These are phyloP conservation scores for Bretschneidera sinensis DNA, from an alignment of 345 rosid genomes.

Conservation along the genomic window DNA sequence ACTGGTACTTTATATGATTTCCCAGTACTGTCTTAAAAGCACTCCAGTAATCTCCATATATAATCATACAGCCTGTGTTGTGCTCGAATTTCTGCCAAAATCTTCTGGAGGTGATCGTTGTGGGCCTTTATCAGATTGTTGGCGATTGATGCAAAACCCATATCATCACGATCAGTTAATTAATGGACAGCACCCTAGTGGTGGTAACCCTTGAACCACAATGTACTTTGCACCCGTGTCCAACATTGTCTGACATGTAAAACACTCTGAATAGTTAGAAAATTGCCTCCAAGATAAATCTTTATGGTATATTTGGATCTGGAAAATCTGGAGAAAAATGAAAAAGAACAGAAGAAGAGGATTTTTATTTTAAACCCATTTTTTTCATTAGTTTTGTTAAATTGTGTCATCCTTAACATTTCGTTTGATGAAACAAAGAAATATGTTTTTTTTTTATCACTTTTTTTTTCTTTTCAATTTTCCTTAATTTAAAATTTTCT, in stretches of 20 bases:
- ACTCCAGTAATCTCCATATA: conserved; percentile 31
- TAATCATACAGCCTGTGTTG: conserved; percentile 1
- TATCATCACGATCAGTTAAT: too few species aligned
- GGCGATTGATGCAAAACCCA: conserved; percentile 1
- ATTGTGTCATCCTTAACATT: not conserved
- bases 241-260: conserved; percentile 24
- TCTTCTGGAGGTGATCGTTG: conserved; percentile 34
- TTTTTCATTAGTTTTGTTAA: too few species aligned
- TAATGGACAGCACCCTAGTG: conserved; percentile 42
- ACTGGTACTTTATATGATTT: conserved; percentile 14
- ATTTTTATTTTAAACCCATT: too few species aligned
- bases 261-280: too few species aligned
- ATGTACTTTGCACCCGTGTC: conserved; percentile 38
- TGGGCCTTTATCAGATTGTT: conserved; percentile 27
- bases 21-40: conserved; percentile 27
- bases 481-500: not conserved
- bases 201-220: conserved; percentile 49
- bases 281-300: too few species aligned
- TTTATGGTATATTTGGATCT: too few species aligned
- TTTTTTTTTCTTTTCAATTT: too few species aligned
- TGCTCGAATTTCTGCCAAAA: conserved; percentile 17
- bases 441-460: too few species aligned
- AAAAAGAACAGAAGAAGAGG: too few species aligned
- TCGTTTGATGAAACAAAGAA: not conserved
- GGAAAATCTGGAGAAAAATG: too few species aligned